Evolutionary conservation across 2,329 filamentous ascomycete species (phyloP), one percentile per base, ranked within the genome.

Genomic region (Colletotrichum orbiculare): DNA sequence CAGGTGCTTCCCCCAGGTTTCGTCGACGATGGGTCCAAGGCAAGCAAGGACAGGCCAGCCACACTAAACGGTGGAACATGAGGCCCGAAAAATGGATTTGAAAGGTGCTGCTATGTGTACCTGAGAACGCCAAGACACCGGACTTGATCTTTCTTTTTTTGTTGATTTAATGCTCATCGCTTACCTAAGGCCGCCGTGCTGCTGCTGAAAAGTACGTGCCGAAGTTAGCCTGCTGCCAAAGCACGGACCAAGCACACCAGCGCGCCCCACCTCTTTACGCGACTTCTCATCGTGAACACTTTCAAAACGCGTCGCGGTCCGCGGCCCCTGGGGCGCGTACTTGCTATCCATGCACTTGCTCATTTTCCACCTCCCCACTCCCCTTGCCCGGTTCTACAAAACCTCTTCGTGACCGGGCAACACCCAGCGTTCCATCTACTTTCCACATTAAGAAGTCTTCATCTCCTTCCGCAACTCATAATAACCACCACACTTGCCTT

Each of bases 261-360:
- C 58, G 52, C 50, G 58, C 42, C 47, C 58, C 62, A 62, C 58
- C 58, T 47, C 62, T 65, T 65, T 45, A 65, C 62, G 62, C 62
- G 62, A 56, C 58, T 56, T 63, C 46, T 25, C 33, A 55, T 65
- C 41, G 50, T 65, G 62, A 34, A 12, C 15, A n/a, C 38, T 34
- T 10, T 45, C 9, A 65, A 62, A 61, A 65, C 62, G 62, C 62
- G 62, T 65, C 62, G 62, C 58, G 45, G 62, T 62, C 62, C 46
- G 52, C 47, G 53, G 34, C 25, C 58, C 52, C 62, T 65, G 46
- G 37, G 62, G 52, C 62, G 62, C 58, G 62, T 56, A 62, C 45
- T 47, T 62, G 47, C 58, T 13, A 60, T 52, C 39, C 50, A 52
- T 62, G 62, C 52, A 56, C 42, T 65, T 46, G 53, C 13, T 43